Evolutionary conservation across 306 rosid species (phyloP), one percentile per base, ranked within the genome.

Genomic region (Vigna trinervia): DNA sequence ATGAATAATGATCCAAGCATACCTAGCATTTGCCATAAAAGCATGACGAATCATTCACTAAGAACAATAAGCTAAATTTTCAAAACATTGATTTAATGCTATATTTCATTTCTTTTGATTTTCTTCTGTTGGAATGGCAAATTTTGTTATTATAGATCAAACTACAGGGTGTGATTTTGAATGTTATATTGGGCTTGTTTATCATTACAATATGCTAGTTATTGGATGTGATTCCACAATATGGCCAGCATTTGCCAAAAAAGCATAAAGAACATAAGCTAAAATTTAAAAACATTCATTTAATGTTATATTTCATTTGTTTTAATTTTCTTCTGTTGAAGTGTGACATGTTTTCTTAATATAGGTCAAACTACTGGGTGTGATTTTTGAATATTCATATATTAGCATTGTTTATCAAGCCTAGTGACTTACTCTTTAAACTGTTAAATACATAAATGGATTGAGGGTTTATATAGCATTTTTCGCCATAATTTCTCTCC

Each of bases 321-420:
- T 64, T 50, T 34, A 36, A 63, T 63, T 65, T 53, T 65, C 56
- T 52, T 66, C 19, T 32, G 39, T 65, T 52, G 75, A 68, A 78
- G 59, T 57, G 50, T 57, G 43, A 69, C 58, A 28, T 36, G 58
- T 69, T 51, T 51, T 78, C 70, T 46, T 17, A 13, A 45, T 69
- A 47, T 45, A 59, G 61, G 51, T 58, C 30, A 45, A 58, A 59
- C 61, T 46, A 22, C 14, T 2, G 17, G 57, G 28, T 26, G 23
- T 78, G 53, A n/a, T 34, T 61, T 15, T 36, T 53, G 15, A 26
- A 30, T 75, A 8, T 63, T 36, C 28, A n/a, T 51, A 45, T 59
- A 74, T 60, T 74, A 17, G 46, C 59, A 72, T 54, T 46, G 47
- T 46, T 46, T 74, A 13, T 41, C n/a, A 22, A 61, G 48, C 38